phyloP scores from a whole-genome alignment of 352 stramenopile genomes.

The Poterioochromonas sp. region DNA sequence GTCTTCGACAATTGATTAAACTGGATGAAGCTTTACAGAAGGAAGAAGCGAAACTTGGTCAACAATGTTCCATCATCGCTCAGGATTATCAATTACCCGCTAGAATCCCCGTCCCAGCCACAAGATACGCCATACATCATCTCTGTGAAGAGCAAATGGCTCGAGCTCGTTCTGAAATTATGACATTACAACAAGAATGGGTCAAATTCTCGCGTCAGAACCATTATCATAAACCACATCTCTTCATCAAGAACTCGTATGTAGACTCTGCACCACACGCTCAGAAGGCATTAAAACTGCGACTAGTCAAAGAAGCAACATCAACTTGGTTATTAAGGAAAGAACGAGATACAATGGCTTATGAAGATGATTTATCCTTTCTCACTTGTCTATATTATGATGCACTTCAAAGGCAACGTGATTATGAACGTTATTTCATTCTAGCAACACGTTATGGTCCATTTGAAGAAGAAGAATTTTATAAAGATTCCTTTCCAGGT shows the following conservation, averaged over 20 bases:
- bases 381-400: background rate
- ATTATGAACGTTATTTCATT: slow-evolving; percentile 26
- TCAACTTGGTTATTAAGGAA: background rate
- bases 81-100: background rate
- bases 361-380: slow-evolving; percentile 22
- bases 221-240: background rate
- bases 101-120: slow-evolving; percentile 16
- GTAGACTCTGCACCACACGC: background rate
- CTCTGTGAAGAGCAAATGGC: slow-evolving; percentile 1
- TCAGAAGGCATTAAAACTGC: background rate
- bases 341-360: slow-evolving; percentile 11
- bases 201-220: background rate
- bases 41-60: background rate
- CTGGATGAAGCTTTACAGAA: background rate
- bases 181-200: background rate
- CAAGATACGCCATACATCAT: slow-evolving; percentile 4
- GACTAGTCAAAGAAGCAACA: background rate
- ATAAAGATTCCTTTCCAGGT: background rate
- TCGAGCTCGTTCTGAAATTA: background rate
- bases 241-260: slow-evolving; percentile 1
- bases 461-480: slow-evolving; percentile 17
- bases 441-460: slow-evolving; percentile 14
- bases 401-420: background rate
- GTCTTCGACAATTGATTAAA: background rate
- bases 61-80: background rate